Percentiles rank a stretch among this genome's conserved stretches.
Evolutionary conservation across 2,329 filamentous ascomycete genomes (phyloP).

Genomic region (Fusarium duplospermum): DNA sequence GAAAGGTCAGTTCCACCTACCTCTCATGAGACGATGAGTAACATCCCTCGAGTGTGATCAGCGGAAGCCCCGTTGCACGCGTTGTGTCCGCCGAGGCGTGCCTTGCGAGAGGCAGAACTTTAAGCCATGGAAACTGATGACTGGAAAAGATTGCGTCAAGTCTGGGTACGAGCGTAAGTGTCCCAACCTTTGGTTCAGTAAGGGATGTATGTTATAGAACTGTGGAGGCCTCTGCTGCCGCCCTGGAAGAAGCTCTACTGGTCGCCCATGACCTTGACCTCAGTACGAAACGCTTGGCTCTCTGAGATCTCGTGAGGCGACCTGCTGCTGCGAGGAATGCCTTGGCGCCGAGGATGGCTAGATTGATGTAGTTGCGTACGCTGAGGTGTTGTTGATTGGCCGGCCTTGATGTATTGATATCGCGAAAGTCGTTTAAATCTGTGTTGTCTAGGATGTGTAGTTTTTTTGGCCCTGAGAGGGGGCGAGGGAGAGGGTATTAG

Average conservation of each 20-base stretch:
- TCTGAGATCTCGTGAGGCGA: too few relatives aligned
- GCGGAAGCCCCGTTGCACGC: background rate
- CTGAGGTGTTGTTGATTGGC: too few relatives aligned
- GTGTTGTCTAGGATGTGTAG: too few relatives aligned
- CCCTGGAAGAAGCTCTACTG: background rate
- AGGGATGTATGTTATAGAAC: background rate
- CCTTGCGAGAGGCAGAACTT: background rate
- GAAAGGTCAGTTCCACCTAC: background rate
- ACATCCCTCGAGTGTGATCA: background rate
- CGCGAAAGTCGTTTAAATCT: too few relatives aligned
- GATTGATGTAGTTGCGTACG: too few relatives aligned
- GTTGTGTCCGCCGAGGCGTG: background rate
- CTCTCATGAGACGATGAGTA: background rate
- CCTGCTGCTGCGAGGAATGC: too few relatives aligned
- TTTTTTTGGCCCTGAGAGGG: too few relatives aligned
- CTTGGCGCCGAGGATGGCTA: too few relatives aligned
- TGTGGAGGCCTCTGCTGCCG: background rate
- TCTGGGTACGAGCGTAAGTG: background rate
- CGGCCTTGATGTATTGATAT: too few relatives aligned
- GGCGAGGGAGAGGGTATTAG: too few relatives aligned
- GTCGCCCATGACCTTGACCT: too few relatives aligned
- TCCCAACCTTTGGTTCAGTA: background rate
- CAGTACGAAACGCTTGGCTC: too few relatives aligned
- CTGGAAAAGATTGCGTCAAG: background rate
- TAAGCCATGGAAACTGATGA: background rate